phyloP scores from a whole-genome alignment of 768 basidiomycete species.

The Psilocybe sp. region DNA sequence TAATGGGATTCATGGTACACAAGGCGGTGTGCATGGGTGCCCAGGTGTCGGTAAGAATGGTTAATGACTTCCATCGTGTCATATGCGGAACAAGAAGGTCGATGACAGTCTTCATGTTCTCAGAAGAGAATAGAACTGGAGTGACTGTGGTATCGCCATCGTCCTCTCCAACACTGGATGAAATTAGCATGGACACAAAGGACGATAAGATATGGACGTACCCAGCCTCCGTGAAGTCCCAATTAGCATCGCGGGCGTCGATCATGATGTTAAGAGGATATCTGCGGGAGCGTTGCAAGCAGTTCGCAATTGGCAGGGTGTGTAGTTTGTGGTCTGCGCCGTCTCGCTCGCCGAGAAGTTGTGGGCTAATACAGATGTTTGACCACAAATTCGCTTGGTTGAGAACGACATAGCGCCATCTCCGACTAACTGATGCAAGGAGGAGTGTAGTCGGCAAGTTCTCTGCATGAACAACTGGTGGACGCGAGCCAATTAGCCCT shows the following conservation, averaged over 20 bases:
- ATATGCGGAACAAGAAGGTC: conserved; percentile 50
- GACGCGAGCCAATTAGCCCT: neutral
- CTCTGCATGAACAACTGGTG: conserved; percentile 34
- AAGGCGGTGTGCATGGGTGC: conserved; percentile 57
- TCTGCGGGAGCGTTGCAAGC: conserved; percentile 44
- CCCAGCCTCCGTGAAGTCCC: conserved; percentile 56
- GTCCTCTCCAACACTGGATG: conserved; percentile 24
- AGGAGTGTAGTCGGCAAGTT: conserved; percentile 42
- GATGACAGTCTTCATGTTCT: conserved; percentile 44
- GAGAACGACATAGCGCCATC: conserved; percentile 51
- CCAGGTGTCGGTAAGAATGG: conserved; percentile 54
- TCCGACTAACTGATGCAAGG: conserved; percentile 45
- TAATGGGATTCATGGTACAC: conserved; percentile 35
- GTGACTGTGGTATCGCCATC: conserved; percentile 23
- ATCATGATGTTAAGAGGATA: conserved; percentile 54
- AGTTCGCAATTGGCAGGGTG: conserved; percentile 35
- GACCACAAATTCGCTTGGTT: conserved; percentile 53
- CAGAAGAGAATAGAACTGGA: conserved; percentile 34
- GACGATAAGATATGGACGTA: conserved; percentile 19
- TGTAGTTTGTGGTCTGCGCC: conserved; percentile 21
- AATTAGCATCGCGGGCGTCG: conserved; percentile 55
- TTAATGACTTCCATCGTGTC: conserved; percentile 49
- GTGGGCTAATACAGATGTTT: conserved; percentile 46
- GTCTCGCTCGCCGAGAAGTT: conserved; percentile 26
- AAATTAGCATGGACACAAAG: neutral